Percentiles rank a stretch among this genome's conserved stretches.
phyloP scores from a whole-genome alignment of 768 basidiomycete species.

The Gyrodon lividus region DNA sequence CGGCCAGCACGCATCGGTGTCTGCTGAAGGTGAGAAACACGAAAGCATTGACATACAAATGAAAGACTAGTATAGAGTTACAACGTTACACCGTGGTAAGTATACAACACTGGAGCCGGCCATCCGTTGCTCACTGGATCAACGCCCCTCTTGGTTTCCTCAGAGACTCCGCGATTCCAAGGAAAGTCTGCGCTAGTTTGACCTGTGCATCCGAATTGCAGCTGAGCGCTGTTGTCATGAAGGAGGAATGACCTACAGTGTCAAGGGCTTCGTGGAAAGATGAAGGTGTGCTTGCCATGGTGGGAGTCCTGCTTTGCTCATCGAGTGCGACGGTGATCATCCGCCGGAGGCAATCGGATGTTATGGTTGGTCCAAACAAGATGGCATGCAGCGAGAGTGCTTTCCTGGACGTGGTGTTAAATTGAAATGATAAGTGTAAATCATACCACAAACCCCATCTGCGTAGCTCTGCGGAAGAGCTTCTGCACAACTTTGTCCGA shows the following conservation, averaged over 20 bases:
- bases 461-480: slow-evolving; percentile 37
- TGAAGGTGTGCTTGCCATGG: slow-evolving; percentile 34
- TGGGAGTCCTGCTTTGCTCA: slow-evolving; percentile 37
- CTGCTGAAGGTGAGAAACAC: too few species aligned
- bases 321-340: slow-evolving; percentile 52
- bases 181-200: slow-evolving; percentile 51
- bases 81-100: too few species aligned
- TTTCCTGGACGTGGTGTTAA: slow-evolving; percentile 35
- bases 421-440: neutral
- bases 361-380: slow-evolving; percentile 44
- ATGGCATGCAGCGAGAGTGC: slow-evolving; percentile 58
- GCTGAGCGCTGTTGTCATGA: neutral
- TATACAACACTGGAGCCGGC: too few species aligned
- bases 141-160: slow-evolving; percentile 51
- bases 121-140: slow-evolving; percentile 26
- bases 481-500: slow-evolving; percentile 33
- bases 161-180: slow-evolving; percentile 55
- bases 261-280: slow-evolving; percentile 51
- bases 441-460: slow-evolving; percentile 38
- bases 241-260: slow-evolving; percentile 34
- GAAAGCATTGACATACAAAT: too few species aligned
- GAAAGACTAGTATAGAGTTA: too few species aligned
- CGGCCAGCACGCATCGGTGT: too few species aligned
- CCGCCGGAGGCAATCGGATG: slow-evolving; percentile 30
- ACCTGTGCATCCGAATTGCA: slow-evolving; percentile 34